Evolutionary conservation across 805 yeast genomes (phyloP), one percentile per base, ranked within the genome.

Genomic region (Wickerhamiella galacta): DNA sequence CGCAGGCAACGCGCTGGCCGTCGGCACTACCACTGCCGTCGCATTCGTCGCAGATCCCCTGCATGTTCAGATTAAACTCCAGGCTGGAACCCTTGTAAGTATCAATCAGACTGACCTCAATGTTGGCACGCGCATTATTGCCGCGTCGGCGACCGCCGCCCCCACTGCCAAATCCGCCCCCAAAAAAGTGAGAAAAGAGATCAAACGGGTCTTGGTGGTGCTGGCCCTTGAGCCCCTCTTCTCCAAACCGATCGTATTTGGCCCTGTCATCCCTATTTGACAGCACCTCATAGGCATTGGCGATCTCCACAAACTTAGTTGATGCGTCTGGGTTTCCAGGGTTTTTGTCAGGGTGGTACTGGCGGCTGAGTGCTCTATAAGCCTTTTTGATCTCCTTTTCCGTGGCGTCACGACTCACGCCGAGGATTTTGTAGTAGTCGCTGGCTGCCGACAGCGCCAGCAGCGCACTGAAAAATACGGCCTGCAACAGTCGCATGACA

Each of bases 331-430:
- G 82, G 45, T 75, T 70, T 5, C 75, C 77, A 2, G 52, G 47
- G 35, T 87, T 90, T 58, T 87, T 87, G 56, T 87, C 98, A 2
- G 98, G 98, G 50, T 87, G 98, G 55, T 69, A 82, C 49, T 79
- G 79, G 52, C 81, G 76, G 43, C 85, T 74, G 41, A 87, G 57
- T 35, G 70, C 67, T 43, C 93, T 62, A 52, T 85, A 85, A 0
- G 95, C 94, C 33, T 73, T 68, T 51, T 80, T 82, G 56, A 85
- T 80, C 35, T 82, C 83, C 43, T 68, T 73, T 16, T 81, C 94
- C 32, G 65, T 64, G 0, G 95, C 93, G 43, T 64, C 60, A 39
- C 63, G 68, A 8, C 63, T 47, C 4, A 90, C 65, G 0, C 92
- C 95, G 8, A 87, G 61, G 5, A 83, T 64, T 47, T 60, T 46